These are phyloP conservation scores for Chalciporus pseudorubinellus DNA, from an alignment of 768 basidiomycete species.

Conservation along the genomic window DNA sequence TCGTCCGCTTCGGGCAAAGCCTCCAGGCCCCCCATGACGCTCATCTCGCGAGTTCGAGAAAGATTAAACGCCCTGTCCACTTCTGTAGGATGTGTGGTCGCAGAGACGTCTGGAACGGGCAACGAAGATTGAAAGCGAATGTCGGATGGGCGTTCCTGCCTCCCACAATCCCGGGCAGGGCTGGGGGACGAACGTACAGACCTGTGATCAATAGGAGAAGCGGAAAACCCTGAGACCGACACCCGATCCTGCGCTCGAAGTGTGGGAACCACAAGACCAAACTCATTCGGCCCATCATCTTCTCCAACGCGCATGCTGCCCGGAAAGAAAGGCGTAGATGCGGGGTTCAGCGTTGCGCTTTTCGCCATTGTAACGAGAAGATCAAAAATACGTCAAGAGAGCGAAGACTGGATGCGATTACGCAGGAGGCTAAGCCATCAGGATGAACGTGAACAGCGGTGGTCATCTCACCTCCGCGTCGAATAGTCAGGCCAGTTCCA, in stretches of 20 bases:
- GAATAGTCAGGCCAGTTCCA: conserved; percentile 27
- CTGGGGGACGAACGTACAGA: conserved; percentile 72
- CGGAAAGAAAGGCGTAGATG: conserved; percentile 84
- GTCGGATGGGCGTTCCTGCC: conserved; percentile 20
- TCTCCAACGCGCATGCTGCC: conserved; percentile 54
- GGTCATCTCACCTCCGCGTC: conserved; percentile 23
- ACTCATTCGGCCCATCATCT: conserved; percentile 47
- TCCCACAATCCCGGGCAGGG: conserved; percentile 42
- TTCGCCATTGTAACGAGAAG: conserved; percentile 56
- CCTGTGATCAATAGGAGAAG: conserved; percentile 62
- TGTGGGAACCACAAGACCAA: conserved; percentile 46
- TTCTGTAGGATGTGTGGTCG: conserved; percentile 47
- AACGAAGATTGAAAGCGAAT: conserved; percentile 38
- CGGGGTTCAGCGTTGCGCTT: conserved; percentile 75
- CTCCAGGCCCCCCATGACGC: conserved; percentile 49
- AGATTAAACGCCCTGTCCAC: conserved; percentile 44
- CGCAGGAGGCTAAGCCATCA: conserved; percentile 3
- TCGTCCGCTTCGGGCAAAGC: conserved; percentile 56
- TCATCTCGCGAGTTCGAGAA: conserved; percentile 46
- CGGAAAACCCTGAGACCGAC: conserved; percentile 55
- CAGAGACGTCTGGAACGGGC: conserved; percentile 43
- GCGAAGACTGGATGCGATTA: conserved; percentile 16
- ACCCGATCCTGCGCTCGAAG: conserved; percentile 43
- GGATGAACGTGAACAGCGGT: background rate
- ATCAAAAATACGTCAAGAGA: conserved; percentile 18